Percentiles rank a stretch among this genome's conserved stretches.
Conservation (phyloP, 148 eudicot species). For the Fagopyrum esculentum region DNA sequence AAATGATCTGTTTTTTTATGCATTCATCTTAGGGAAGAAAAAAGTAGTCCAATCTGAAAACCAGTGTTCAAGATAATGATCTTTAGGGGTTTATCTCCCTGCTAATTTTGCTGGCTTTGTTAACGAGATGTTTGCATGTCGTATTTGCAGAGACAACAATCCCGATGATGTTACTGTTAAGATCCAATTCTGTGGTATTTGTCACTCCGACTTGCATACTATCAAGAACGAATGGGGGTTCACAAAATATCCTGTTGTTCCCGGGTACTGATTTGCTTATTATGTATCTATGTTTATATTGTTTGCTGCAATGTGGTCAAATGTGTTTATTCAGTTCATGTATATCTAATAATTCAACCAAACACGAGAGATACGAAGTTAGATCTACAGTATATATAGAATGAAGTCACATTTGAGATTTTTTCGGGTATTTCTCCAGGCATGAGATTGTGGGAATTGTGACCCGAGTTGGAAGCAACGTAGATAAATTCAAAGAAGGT, state of each 20-base stretch:
- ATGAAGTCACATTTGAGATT: too few relatives aligned
- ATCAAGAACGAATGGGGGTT: conserved; percentile 62
- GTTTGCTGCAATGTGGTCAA: background rate
- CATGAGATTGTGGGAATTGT: conserved; percentile 66
- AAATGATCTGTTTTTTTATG: too few relatives aligned
- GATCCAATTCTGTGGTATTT: conserved; percentile 56
- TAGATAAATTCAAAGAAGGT: conserved; percentile 51
- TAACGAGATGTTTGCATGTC: background rate
- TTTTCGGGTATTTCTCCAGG: conserved; percentile 18
- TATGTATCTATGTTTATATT: background rate
- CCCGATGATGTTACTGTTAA: conserved; percentile 52
- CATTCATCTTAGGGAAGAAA: too few relatives aligned
- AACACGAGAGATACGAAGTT: too few relatives aligned
- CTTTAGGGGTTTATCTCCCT: too few relatives aligned
- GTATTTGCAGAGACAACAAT: conserved; percentile 44
- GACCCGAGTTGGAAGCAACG: conserved; percentile 42
- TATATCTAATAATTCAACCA: too few relatives aligned
- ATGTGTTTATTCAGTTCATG: too few relatives aligned
- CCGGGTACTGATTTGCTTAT: conserved; percentile 33
- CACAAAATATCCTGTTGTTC: conserved; percentile 53
- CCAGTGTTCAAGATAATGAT: background rate
- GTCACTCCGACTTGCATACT: conserved; percentile 59
- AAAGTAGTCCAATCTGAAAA: background rate
- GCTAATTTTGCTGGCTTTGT: background rate
- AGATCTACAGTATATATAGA: too few relatives aligned